A percentile compares a stretch with the other conserved stretches of the same genome.
Evolutionary conservation across 2,329 filamentous ascomycete species (phyloP).

Genomic region (Sporothrix pallida): DNA sequence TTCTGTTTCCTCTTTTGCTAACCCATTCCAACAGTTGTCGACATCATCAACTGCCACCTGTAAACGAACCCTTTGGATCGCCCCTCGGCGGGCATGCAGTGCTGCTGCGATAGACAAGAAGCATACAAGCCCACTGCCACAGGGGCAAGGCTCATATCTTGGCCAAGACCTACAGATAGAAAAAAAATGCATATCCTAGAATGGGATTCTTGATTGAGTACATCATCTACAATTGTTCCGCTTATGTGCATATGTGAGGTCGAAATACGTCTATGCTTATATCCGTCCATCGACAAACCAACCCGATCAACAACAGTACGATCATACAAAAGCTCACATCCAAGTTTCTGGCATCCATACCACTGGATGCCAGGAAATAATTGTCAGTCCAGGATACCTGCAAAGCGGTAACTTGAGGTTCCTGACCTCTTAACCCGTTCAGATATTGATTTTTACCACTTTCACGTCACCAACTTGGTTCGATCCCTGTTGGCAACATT

Average conservation of each 20-base stretch:
- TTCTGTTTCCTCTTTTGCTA: background rate
- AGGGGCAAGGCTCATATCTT: slow-evolving; percentile 9
- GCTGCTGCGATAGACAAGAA: background rate
- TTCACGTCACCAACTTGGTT: no score
- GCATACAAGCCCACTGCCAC: background rate
- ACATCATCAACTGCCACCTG: slow-evolving; percentile 64
- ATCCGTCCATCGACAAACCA: background rate
- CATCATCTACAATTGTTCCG: background rate
- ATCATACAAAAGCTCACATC: background rate
- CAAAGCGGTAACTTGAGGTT: no score
- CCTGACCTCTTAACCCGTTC: no score
- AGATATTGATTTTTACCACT: no score
- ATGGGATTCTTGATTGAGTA: background rate
- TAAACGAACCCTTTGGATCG: slow-evolving; percentile 43
- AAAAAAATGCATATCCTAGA: background rate
- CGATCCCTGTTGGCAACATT: background rate
- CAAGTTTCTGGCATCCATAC: no score
- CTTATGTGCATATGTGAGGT: background rate
- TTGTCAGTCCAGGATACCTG: no score
- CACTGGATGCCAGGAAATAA: no score
- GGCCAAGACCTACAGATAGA: slow-evolving; percentile 24
- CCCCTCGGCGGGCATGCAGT: background rate
- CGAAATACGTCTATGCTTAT: background rate
- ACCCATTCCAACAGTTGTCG: slow-evolving; percentile 54
- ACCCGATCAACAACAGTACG: background rate